Conservation (phyloP, 2,329 filamentous ascomycete genomes). For the Neofusicoccum kwambonambiense region DNA sequence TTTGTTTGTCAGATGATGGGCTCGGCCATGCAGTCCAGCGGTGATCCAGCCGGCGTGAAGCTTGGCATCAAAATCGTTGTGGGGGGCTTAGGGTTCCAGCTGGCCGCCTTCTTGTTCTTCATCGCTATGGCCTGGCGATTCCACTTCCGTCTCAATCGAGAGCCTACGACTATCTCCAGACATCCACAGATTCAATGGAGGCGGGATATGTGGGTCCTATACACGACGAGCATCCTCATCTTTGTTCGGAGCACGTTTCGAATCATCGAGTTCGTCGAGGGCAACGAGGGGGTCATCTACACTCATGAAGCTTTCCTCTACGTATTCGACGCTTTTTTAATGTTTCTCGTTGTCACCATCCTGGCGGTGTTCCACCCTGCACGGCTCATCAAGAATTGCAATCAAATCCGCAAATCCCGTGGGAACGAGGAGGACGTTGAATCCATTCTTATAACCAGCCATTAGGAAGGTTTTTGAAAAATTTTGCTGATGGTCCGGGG, state of each 20-base stretch:
- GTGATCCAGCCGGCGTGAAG: slow-evolving; percentile 4
- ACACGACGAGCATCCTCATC: slow-evolving; percentile 46
- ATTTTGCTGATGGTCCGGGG: too few species aligned
- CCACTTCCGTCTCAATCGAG: slow-evolving; percentile 23
- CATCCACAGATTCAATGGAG: slow-evolving; percentile 18
- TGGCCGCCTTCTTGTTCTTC: slow-evolving; percentile 53
- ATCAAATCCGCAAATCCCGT: too few species aligned
- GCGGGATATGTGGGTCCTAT: slow-evolving; percentile 44
- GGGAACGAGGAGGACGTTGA: too few species aligned
- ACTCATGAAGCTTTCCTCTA: too few species aligned
- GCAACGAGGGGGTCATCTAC: too few species aligned
- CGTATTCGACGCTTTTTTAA: too few species aligned
- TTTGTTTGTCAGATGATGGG: slow-evolving; percentile 26
- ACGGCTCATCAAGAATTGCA: too few species aligned
- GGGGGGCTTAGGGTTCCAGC: slow-evolving; percentile 50
- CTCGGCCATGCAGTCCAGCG: slow-evolving; percentile 23
- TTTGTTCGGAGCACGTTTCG: slow-evolving; percentile 50
- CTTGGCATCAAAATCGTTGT: slow-evolving; percentile 46
- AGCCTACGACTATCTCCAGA: slow-evolving; percentile 20
- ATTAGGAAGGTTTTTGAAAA: too few species aligned
- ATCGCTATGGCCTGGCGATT: slow-evolving; percentile 34
- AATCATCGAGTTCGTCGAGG: slow-evolving; percentile 45
- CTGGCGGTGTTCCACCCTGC: too few species aligned
- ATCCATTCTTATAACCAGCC: too few species aligned
- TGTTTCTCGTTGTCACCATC: too few species aligned